Base-by-base conservation (phyloP, 2,329 filamentous ascomycete species). In the Xylariaceae sp. region DNA sequence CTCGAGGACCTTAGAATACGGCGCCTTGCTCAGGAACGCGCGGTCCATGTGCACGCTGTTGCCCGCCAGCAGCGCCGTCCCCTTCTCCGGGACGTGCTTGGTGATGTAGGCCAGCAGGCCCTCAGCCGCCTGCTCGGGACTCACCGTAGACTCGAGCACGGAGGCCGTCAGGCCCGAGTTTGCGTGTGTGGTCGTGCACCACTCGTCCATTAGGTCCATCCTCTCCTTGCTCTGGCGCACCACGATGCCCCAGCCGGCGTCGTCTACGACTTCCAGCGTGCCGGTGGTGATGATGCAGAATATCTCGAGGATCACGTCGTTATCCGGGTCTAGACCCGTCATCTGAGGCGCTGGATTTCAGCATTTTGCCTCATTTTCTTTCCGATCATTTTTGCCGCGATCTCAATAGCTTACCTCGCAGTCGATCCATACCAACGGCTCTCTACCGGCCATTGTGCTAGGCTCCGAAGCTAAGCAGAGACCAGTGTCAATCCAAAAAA, bases 1-100 rank as follows among this genome's bases (percentile, higher is more conserved):
- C 53, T 87, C 81, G 46, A 89, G 73, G 1, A 96, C 84, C 55
- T 78, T 75, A 37, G 77, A 80, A 71, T 92, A 99, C 0, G 92
- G 91, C 53, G 78, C 78, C 58, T 82, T 81, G 5, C 83, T 77
- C 55, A 99, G 76, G 68, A 99, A 99, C 1, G 83, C 83, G 64
- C 84, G 84, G 71, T 99, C 94, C 3, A 88, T 89, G 68, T 99
- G 92, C 22, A 99, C 89, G 53, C 87, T 94, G 72, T 96, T 99
- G 2, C 94, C 94, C 0, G 94, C 92, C 39, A 99, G 77, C 53
- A 97, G 71, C 0, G 84, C 92, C 0, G 19, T 50, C 45, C 84
- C 78, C 8, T 77, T 75, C 55, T 85, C 74, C 0, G 90, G 88
- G 5, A 94, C 80, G 66, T 85, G 79, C 57, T 76, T 78, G 63